Evolutionary conservation across 495 filamentous ascomycete species (phyloP).

Genomic region (Diplogelasinospora grovesii): DNA sequence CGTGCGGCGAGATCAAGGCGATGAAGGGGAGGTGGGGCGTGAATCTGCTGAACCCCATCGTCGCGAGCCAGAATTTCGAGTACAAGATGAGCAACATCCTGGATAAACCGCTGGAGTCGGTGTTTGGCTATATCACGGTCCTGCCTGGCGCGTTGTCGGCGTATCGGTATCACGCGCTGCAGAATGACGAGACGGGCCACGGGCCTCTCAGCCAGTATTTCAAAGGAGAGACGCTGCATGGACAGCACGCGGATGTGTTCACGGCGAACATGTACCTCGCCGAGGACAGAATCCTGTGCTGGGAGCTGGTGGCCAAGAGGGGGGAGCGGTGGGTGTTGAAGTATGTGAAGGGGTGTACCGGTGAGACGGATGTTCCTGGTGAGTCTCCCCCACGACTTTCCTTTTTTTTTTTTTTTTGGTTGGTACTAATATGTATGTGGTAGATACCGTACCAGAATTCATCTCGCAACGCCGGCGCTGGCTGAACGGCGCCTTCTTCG

Average conservation of each 20-base stretch:
- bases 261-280: constrained; percentile 99
- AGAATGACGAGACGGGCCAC: constrained; percentile 93
- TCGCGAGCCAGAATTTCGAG: constrained; percentile 97
- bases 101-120: constrained; percentile 93
- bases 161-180: constrained; percentile 92
- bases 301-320: constrained; percentile 95
- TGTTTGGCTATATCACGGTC: constrained; percentile 98
- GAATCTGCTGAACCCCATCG: constrained; percentile 86
- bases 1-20: constrained; percentile 94
- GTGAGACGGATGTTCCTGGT: constrained; percentile 97
- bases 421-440: constrained; percentile 5
- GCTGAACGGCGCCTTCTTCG: constrained; percentile 99
- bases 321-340: constrained; percentile 95
- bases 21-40: constrained; percentile 80
- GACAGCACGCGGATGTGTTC: constrained; percentile 95
- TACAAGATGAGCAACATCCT: constrained; percentile 99
- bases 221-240: constrained; percentile 96
- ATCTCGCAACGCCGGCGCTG: constrained; percentile 92
- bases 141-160: constrained; percentile 90
- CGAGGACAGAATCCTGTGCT: constrained; percentile 97
- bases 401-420: constrained; percentile 2
- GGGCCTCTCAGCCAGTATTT: constrained; percentile 98
- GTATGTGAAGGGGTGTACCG: constrained; percentile 91
- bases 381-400: constrained; percentile 28
- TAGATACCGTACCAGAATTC: constrained; percentile 80